Conservation (phyloP, 306 rosid genomes). For the Rubus parviflorus region DNA sequence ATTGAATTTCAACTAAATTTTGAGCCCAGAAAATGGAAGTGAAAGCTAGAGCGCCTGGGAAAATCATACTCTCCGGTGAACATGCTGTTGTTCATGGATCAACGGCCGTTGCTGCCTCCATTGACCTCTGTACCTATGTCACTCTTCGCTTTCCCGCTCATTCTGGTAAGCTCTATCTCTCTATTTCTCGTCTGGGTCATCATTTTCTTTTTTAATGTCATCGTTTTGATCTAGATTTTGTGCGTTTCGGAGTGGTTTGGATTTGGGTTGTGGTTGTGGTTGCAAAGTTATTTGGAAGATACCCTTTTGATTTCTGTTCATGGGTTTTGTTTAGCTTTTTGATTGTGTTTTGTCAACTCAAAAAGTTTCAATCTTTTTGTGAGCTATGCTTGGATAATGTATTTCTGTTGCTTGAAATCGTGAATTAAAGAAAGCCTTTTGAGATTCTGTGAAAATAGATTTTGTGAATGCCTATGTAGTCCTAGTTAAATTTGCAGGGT, state of each 20-base stretch:
- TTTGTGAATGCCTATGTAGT: no score
- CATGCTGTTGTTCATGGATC: slow-evolving; percentile 98
- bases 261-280: neutral
- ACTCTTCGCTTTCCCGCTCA: slow-evolving; percentile 70
- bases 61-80: slow-evolving; percentile 81
- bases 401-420: neutral
- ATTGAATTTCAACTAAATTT: neutral
- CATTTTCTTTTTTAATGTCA: neutral
- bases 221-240: neutral
- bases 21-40: slow-evolving; percentile 57
- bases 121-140: slow-evolving; percentile 67
- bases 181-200: slow-evolving; percentile 4
- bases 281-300: neutral
- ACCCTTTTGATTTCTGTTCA: slow-evolving; percentile 17
- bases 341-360: neutral
- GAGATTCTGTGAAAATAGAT: no score
- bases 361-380: neutral
- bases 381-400: neutral
- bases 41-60: slow-evolving; percentile 88
- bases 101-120: slow-evolving; percentile 88
- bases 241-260: neutral
- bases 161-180: slow-evolving; percentile 45
- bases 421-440: neutral
- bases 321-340: neutral
- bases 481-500: neutral